Conservation (phyloP, 768 basidiomycete genomes). For the Termitomyces sp. region DNA sequence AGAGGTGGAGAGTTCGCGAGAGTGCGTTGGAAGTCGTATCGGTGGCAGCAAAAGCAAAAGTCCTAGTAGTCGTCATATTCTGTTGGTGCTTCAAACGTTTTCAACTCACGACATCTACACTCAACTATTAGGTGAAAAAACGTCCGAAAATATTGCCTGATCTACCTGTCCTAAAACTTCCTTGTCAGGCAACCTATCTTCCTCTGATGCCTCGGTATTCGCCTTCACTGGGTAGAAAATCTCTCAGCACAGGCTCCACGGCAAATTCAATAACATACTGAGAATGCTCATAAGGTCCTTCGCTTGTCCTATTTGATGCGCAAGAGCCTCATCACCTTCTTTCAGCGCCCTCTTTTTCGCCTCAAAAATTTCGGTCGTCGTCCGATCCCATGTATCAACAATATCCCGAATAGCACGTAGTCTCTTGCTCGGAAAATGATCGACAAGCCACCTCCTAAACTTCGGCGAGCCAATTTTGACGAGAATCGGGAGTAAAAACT, state of each 20-base stretch:
- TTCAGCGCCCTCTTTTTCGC: neutral
- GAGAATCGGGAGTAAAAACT: constrained; percentile 2
- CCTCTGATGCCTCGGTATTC: constrained; percentile 13
- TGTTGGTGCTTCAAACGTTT: neutral
- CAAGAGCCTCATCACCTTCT: neutral
- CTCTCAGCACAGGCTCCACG: neutral
- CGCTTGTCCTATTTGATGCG: neutral
- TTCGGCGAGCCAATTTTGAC: constrained; percentile 9
- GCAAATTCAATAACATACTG: neutral
- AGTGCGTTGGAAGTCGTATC: neutral
- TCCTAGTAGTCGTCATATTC: neutral
- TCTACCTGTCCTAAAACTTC: neutral
- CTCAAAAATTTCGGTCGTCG: neutral
- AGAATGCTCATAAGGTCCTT: neutral
- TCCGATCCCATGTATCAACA: constrained; percentile 5
- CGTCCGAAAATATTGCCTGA: neutral
- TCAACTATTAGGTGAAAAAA: neutral
- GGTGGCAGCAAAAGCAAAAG: neutral
- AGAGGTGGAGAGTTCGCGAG: neutral
- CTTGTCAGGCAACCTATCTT: constrained; percentile 1
- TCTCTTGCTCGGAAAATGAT: constrained; percentile 4
- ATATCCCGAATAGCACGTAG: constrained; percentile 1
- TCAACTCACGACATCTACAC: neutral
- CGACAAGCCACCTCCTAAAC: constrained; percentile 11
- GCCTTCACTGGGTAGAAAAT: neutral